Base-by-base conservation (phyloP, 192 early-diverging fungal species). In the Haplosporangium gracile region DNA sequence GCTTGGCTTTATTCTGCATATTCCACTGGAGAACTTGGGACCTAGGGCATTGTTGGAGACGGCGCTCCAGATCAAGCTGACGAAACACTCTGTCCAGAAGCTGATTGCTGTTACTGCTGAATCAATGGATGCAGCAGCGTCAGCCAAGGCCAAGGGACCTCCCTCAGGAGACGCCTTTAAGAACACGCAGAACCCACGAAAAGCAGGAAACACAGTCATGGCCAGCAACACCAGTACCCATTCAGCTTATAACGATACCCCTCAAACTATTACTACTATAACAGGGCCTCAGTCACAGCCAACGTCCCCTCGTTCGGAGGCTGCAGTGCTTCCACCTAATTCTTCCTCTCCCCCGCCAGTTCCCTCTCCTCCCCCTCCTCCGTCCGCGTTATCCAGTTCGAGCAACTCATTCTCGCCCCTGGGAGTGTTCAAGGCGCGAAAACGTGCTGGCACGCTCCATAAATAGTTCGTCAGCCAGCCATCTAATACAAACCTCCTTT, bases 1-100 rank as follows among this genome's bases (percentile, higher is more conserved):
- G 29, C 88, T 99, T 40, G 91, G 81, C 2, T 96, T 93, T 68
- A 90, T 99, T 38, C 88, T 97, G 26, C 95, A 97, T 87, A 91
- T 98, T 9, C 98, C 98, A 39, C 91, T 89, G 18, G 92, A 93
- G 63, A 87, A 77, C 69, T 83, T 93, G 29, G 90, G 88, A 32
- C 89, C 93, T 1, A 95, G 97, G 57, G 53, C 87, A 26, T 82
- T 98, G 20, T 81, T 98, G 43, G 93, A 93, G 1, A 90, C 92
- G 7, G 95, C 95, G 3, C 85, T 96, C 34, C 90, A 90, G 36
- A 94, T 98, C 72, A 93, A 93, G 77, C 51, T 98, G 68, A 81
- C 63, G 47, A 80, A 63, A n/a, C 75, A 86, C n/a, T 80, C 84
- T 40, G 84, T 86, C 40, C 79, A 86, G 60, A 86, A 77, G 29